These are phyloP conservation scores for Paramecium pentaurelia DNA, from an alignment of 73 alveolate genomes.

Conservation along the genomic window DNA sequence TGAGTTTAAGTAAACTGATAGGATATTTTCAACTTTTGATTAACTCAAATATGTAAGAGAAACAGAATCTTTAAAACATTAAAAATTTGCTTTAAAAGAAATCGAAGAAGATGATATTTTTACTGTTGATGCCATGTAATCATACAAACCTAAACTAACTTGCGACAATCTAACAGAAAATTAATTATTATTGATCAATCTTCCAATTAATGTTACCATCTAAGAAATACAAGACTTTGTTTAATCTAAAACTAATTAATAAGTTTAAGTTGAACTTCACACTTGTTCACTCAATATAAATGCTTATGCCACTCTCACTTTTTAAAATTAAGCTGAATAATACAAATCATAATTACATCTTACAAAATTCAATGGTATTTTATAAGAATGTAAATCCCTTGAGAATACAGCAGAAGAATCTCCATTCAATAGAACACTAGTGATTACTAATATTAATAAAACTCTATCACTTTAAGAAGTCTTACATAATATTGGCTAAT, in stretches of 20 bases:
- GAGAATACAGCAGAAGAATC: neutral
- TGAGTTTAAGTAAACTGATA: neutral
- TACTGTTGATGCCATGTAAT: neutral
- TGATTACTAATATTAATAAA: slow-evolving; percentile 23
- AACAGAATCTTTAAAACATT: neutral
- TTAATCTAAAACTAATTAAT: neutral
- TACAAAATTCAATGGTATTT: neutral
- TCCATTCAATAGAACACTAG: slow-evolving; percentile 10
- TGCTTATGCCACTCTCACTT: slow-evolving; percentile 1
- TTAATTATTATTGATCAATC: neutral
- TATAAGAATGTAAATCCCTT: neutral
- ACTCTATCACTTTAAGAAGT: neutral
- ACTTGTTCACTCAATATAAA: neutral
- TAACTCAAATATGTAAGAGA: neutral
- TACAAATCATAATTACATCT: neutral
- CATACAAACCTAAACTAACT: neutral
- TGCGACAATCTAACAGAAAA: neutral
- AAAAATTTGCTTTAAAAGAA: neutral
- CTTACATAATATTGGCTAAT: neutral
- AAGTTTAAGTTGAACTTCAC: neutral
- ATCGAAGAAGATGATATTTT: neutral
- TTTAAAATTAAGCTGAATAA: neutral
- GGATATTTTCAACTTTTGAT: neutral
- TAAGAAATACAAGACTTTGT: neutral
- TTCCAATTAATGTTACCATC: neutral